Evolutionary conservation across 495 filamentous ascomycete species (phyloP).

Genomic region (Penicillium pancosmium): DNA sequence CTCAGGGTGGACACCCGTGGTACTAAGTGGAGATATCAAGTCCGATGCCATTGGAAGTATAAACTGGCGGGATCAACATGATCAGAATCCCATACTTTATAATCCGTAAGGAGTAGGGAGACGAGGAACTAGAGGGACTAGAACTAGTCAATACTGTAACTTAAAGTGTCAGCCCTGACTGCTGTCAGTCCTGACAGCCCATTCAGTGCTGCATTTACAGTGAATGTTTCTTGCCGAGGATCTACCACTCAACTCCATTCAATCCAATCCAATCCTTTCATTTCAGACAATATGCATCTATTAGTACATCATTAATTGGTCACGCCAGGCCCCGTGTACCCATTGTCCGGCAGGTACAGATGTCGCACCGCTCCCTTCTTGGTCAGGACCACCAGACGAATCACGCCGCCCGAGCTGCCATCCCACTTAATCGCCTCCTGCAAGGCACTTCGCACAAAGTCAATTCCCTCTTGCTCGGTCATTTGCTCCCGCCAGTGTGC

Average conservation of each 20-base stretch:
- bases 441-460: constrained; percentile 88
- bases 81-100: too few species aligned
- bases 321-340: constrained; percentile 67
- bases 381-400: constrained; percentile 95
- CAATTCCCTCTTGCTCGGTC: constrained; percentile 89
- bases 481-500: constrained; percentile 95
- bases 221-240: too few species aligned
- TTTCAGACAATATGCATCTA: constrained; percentile 7
- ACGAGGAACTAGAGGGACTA: too few species aligned
- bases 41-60: not conserved
- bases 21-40: not conserved
- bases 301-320: constrained; percentile 38
- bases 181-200: too few species aligned
- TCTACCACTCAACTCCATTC: too few species aligned
- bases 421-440: constrained; percentile 98
- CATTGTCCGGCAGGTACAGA: constrained; percentile 86
- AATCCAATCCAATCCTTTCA: constrained; percentile 17
- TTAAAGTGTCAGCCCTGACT: too few species aligned
- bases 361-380: constrained; percentile 83
- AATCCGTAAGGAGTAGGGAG: too few species aligned
- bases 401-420: constrained; percentile 96
- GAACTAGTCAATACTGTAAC: too few species aligned
- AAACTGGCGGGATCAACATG: too few species aligned
- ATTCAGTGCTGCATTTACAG: too few species aligned
- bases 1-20: constrained; percentile 61